Evolutionary conservation across 2,329 filamentous ascomycete species (phyloP).

Genomic region (Epichloe aotearoae): DNA sequence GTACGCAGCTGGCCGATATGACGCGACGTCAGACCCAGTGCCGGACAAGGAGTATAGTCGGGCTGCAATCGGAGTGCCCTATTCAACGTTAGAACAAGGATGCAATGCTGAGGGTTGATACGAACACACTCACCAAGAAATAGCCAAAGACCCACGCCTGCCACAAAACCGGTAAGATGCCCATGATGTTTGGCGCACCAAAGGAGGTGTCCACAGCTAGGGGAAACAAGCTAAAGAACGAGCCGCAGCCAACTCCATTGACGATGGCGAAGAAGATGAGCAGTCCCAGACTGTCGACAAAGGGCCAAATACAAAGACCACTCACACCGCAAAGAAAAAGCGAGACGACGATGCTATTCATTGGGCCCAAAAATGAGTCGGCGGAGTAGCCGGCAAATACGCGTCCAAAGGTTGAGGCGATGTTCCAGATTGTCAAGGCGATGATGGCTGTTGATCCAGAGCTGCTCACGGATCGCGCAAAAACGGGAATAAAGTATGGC

Average conservation of each 20-base stretch:
- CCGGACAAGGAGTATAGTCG: slow-evolving; percentile 13
- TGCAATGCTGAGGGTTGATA: neutral
- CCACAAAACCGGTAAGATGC: slow-evolving; percentile 16
- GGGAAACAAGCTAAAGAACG: slow-evolving; percentile 17
- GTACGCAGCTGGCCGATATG: slow-evolving; percentile 15
- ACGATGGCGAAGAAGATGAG: slow-evolving; percentile 13
- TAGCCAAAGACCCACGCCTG: slow-evolving; percentile 16
- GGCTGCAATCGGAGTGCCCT: slow-evolving; percentile 17
- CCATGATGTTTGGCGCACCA: slow-evolving; percentile 12
- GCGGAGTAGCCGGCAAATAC: slow-evolving; percentile 14
- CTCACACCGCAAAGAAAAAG: slow-evolving; percentile 14
- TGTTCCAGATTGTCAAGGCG: slow-evolving; percentile 14
- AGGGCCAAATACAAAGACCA: slow-evolving; percentile 14
- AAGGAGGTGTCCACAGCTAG: slow-evolving; percentile 12
- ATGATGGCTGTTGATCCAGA: slow-evolving; percentile 10
- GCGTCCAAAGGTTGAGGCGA: slow-evolving; percentile 15
- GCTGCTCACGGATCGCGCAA: slow-evolving; percentile 12
- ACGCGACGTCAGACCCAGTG: slow-evolving; percentile 6
- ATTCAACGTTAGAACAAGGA: neutral
- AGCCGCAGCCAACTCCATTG: slow-evolving; percentile 16
- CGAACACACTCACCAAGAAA: slow-evolving; percentile 12
- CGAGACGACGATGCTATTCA: slow-evolving; percentile 15
- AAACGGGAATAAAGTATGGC: slow-evolving; percentile 17
- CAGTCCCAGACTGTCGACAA: slow-evolving; percentile 12
- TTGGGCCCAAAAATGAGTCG: slow-evolving; percentile 13